phyloP scores from a whole-genome alignment of 331 rosid genomes.

The Quercus tomentella region DNA sequence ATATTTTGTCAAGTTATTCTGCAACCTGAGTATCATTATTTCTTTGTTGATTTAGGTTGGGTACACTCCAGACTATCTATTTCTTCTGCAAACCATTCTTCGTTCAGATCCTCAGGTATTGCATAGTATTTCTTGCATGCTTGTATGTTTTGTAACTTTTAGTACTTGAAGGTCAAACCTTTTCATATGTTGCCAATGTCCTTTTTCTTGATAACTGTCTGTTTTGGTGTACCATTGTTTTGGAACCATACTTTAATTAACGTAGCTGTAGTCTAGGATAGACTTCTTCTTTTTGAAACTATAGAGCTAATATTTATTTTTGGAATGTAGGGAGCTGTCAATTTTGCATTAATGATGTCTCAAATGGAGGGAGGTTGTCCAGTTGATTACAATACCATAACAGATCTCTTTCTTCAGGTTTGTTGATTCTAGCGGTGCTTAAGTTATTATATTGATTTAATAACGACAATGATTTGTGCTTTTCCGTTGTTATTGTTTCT shows the following conservation, averaged over 20 bases:
- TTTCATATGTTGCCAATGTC: slow-evolving; percentile 1
- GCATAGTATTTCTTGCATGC: background rate
- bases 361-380: slow-evolving; percentile 99
- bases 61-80: slow-evolving; percentile 93
- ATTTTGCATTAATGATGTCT: slow-evolving; percentile 98
- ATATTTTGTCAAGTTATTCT: slow-evolving; percentile 3
- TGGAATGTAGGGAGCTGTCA: slow-evolving; percentile 90
- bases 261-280: background rate
- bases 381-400: slow-evolving; percentile 94
- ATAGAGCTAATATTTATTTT: slow-evolving; percentile 4
- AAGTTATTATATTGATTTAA: background rate
- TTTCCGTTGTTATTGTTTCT: background rate
- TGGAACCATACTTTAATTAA: slow-evolving; percentile 4
- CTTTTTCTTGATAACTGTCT: slow-evolving; percentile 9
- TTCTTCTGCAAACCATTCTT: slow-evolving; percentile 95
- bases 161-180: background rate
- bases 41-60: slow-evolving; percentile 68
- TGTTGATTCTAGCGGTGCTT: background rate
- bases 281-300: background rate
- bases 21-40: slow-evolving; percentile 18
- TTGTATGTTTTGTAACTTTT: slow-evolving; percentile 4
- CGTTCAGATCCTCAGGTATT: slow-evolving; percentile 96
- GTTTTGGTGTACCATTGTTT: background rate
- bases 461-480: background rate
- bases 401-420: slow-evolving; percentile 99